These are phyloP conservation scores for Salicornia ramosissima DNA, from an alignment of 148 eudicot genomes.

Conservation along the genomic window DNA sequence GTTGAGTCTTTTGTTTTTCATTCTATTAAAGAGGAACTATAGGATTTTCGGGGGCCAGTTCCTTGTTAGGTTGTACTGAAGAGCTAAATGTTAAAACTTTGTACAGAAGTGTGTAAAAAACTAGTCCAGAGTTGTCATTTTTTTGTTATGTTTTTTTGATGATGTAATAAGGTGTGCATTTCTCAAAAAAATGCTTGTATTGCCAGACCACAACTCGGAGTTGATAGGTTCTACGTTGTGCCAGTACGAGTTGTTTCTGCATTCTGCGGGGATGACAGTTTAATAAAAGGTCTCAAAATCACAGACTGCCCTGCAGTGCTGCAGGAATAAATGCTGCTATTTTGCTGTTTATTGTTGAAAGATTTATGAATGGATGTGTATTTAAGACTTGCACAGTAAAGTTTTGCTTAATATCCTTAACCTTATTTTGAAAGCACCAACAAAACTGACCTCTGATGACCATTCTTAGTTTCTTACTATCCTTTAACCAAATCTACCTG, in stretches of 20 bases:
- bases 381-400: background rate
- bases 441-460: too few species aligned
- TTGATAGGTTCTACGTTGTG: too few species aligned
- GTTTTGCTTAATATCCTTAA: too few species aligned
- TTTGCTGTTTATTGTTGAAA: background rate
- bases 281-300: too few species aligned
- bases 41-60: conserved; percentile 20
- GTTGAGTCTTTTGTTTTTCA: conserved; percentile 24
- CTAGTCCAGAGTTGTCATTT: conserved; percentile 17
- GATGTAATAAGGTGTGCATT: conserved; percentile 23
- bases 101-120: conserved; percentile 30
- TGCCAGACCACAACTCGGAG: too few species aligned
- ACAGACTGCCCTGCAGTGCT: too few species aligned
- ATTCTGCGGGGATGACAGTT: too few species aligned
- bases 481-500: background rate
- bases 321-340: background rate
- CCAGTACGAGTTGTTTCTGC: too few species aligned
- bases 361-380: background rate
- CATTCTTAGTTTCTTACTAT: too few species aligned
- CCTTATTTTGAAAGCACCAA: too few species aligned
- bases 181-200: background rate
- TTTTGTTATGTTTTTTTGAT: conserved; percentile 12
- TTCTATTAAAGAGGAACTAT: conserved; percentile 23
- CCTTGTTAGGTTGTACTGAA: conserved; percentile 27
- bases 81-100: conserved; percentile 16